A percentile compares a stretch with the other conserved stretches of the same genome.
Conservation (phyloP, 148 eudicot species). For the Vaccinium darrowii region DNA sequence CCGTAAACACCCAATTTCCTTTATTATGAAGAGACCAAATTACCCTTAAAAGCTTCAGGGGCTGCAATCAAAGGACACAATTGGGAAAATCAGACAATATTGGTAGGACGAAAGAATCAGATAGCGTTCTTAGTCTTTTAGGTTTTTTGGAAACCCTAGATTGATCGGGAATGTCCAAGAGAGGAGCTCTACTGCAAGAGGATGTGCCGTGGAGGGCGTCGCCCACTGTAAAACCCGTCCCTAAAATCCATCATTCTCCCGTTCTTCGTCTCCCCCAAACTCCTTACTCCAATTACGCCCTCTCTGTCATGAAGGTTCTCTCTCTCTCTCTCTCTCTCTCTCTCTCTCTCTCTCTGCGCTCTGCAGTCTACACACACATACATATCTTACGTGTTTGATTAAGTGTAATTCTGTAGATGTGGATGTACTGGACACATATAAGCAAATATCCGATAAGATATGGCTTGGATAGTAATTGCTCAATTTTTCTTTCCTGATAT, state of each 20-base stretch:
- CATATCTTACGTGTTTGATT: background rate
- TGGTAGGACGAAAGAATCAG: background rate
- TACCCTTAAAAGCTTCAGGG: no score
- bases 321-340: background rate
- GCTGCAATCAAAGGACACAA: no score
- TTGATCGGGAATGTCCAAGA: conserved; percentile 46
- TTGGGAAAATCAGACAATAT: no score
- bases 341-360: background rate
- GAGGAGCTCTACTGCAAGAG: conserved; percentile 44
- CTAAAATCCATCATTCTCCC: conserved; percentile 83
- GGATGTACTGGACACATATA: background rate
- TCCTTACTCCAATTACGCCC: conserved; percentile 64
- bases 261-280: conserved; percentile 54
- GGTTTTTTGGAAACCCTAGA: background rate
- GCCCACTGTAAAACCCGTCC: conserved; percentile 56
- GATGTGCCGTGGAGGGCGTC: conserved; percentile 88
- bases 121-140: background rate
- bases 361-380: background rate
- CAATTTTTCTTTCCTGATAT: background rate
- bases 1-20: no score
- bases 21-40: no score
- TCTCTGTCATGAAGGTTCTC: conserved; percentile 67
- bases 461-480: conserved; percentile 1
- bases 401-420: background rate
- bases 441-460: background rate